Base-by-base conservation (phyloP, 2,329 filamentous ascomycete genomes). In the Pseudogymnoascus sp. region DNA sequence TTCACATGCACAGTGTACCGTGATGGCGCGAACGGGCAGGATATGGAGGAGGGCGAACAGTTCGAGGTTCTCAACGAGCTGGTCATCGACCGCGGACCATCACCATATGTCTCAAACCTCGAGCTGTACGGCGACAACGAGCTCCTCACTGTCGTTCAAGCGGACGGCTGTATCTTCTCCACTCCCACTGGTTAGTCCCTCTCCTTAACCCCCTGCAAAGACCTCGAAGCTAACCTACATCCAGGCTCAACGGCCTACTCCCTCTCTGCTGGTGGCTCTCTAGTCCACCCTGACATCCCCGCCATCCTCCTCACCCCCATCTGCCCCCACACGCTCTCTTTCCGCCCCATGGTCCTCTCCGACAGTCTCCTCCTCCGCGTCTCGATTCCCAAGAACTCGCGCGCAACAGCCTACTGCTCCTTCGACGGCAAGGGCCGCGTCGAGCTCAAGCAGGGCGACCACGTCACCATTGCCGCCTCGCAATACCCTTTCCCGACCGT, bases 41-140 rank as follows among this genome's bases (percentile, higher is more conserved):
- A 86, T 40, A 83, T 88, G 68, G 88, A 95, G 69, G 93, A 97
- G 75, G 91, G 89, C 50, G 93, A 97, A 78, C 93, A 96, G 71
- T 97, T 97, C 67, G 95, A 99, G 78, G 93, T 99, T 19, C 86
- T 99, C 67, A 99, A 99, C 76, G 95, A 99, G 78, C 86, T 99
- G 61, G 93, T 99, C 75, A 97, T 99, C 70, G 95, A 99, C 77
- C 90, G 95, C 65, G 95, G 95, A 67, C 95, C 95, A 71, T 96
- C 91, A 14, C 93, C 93, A 19, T 99, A 97, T 74, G 93, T 99
- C 64, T 97, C 93, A 47, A 96, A 96, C 76, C 82, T 99, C 40
- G 95, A 99, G 78, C 82, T 99, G 10, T 97, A 96, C 74, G 95
- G 93, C 67, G 95, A 99, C 73, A 90, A 96, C 72, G 91, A 96